A percentile compares a stretch with the other conserved stretches of the same genome.
Conservation (phyloP, 2,329 filamentous ascomycete genomes). For the Neofusicoccum laricinum region DNA sequence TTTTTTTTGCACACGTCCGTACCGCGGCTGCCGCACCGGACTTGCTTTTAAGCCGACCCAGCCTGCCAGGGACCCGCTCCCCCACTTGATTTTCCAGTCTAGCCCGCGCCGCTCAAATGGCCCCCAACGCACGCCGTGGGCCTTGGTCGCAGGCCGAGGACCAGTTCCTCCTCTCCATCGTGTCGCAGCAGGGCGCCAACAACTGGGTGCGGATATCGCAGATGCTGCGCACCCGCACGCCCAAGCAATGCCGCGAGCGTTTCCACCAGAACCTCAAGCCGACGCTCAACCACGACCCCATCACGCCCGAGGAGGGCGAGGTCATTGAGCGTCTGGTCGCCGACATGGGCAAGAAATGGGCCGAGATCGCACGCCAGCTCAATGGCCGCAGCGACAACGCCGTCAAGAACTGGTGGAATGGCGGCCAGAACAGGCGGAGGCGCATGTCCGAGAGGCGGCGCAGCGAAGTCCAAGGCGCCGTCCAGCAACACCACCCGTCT, state of each 20-base stretch:
- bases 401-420: slow-evolving; percentile 98
- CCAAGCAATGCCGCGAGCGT: slow-evolving; percentile 92
- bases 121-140: slow-evolving; percentile 56
- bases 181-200: slow-evolving; percentile 68
- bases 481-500: slow-evolving; percentile 20
- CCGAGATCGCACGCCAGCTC: slow-evolving; percentile 81
- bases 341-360: slow-evolving; percentile 84
- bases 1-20: background rate
- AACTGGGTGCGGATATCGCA: slow-evolving; percentile 90
- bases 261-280: slow-evolving; percentile 92
- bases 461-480: slow-evolving; percentile 19
- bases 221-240: slow-evolving; percentile 71
- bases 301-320: slow-evolving; percentile 71
- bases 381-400: slow-evolving; percentile 88
- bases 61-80: background rate
- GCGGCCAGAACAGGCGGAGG: slow-evolving; percentile 76
- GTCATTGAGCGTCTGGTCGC: slow-evolving; percentile 74
- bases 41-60: background rate
- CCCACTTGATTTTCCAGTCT: background rate
- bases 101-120: background rate
- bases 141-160: slow-evolving; percentile 84
- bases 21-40: background rate
- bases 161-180: slow-evolving; percentile 64
- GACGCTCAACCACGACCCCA: slow-evolving; percentile 73
- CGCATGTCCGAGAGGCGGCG: slow-evolving; percentile 36